phyloP scores from a whole-genome alignment of 1,284 basidiomycete genomes.

The Puccinia coronata region DNA sequence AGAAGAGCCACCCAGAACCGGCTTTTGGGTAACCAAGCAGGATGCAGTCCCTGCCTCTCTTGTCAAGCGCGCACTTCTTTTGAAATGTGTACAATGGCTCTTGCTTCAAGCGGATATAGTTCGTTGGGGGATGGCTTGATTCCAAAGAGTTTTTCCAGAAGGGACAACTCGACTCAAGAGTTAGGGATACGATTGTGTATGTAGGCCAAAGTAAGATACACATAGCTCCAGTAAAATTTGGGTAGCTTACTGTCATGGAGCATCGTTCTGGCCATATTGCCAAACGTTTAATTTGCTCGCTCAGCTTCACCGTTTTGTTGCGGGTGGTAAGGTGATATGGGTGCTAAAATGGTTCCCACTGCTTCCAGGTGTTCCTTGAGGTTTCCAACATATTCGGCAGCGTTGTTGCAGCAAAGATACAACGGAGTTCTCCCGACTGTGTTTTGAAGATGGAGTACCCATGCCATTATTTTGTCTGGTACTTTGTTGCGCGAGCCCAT shows the following conservation, averaged over 20 bases:
- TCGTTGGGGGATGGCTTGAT: neutral
- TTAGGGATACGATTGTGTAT: neutral
- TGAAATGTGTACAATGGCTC: neutral
- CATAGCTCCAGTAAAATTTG: neutral
- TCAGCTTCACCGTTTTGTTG: constrained; percentile 16
- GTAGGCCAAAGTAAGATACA: neutral
- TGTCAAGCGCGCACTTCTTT: neutral
- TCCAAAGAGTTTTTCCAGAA: neutral
- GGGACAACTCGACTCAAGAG: neutral
- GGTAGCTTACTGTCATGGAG: neutral
- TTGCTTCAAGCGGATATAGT: neutral
- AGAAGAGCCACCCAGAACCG: neutral
- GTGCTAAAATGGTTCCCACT: neutral
- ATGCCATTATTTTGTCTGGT: neutral
- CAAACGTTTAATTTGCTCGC: neutral
- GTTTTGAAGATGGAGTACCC: neutral
- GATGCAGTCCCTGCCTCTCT: neutral
- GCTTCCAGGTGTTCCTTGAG: neutral
- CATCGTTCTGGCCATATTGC: neutral
- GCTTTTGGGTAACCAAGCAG: neutral
- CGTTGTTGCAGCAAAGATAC: neutral
- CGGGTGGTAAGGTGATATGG: neutral
- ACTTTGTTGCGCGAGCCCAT: neutral
- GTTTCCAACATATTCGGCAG: neutral
- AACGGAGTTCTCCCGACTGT: neutral